A percentile compares a stretch with the other conserved stretches of the same genome.
Evolutionary conservation across 352 stramenopile species (phyloP).

Genomic region (Globisporangium canariense): DNA sequence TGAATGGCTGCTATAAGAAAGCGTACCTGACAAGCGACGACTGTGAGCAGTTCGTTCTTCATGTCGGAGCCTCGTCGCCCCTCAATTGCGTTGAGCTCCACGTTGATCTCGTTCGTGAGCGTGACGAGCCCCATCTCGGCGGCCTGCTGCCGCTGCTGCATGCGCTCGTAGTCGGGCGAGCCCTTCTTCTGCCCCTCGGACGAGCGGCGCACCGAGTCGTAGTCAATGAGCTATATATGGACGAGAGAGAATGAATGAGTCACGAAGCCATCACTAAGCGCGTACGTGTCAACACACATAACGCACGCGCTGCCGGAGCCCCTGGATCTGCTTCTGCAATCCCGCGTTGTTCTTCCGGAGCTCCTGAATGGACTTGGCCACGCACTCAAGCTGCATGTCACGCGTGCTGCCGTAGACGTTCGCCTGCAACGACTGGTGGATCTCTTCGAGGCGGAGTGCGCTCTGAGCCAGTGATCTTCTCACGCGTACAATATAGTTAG

Average conservation of each 20-base stretch:
- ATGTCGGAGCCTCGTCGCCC: slow-evolving; percentile 55
- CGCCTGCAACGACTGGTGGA: slow-evolving; percentile 49
- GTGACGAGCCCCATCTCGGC: slow-evolving; percentile 44
- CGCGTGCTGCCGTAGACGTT: slow-evolving; percentile 46
- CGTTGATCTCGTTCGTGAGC: slow-evolving; percentile 62
- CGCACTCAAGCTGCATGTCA: slow-evolving; percentile 39
- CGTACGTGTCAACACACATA: not conserved
- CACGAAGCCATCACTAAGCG: too few relatives aligned
- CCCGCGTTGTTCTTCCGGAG: slow-evolving; percentile 33
- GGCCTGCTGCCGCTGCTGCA: slow-evolving; percentile 49
- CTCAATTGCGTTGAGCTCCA: slow-evolving; percentile 61
- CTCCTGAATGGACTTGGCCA: slow-evolving; percentile 43
- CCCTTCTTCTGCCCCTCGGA: slow-evolving; percentile 57
- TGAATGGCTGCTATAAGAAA: too few relatives aligned
- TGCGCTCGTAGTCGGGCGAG: slow-evolving; percentile 65
- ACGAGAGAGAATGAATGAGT: not conserved
- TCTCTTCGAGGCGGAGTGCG: slow-evolving; percentile 49
- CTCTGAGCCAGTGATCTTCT: slow-evolving; percentile 43
- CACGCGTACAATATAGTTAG: not conserved
- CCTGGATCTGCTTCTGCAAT: slow-evolving; percentile 42
- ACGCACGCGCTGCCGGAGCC: slow-evolving; percentile 47
- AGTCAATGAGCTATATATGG: slow-evolving; percentile 49
- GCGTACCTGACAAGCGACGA: slow-evolving; percentile 59
- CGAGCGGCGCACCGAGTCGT: slow-evolving; percentile 65
- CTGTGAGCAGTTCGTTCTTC: slow-evolving; percentile 75